These are phyloP conservation scores for Oryza punctata DNA, from an alignment of 176 grass and related monocot species.

Conservation along the genomic window DNA sequence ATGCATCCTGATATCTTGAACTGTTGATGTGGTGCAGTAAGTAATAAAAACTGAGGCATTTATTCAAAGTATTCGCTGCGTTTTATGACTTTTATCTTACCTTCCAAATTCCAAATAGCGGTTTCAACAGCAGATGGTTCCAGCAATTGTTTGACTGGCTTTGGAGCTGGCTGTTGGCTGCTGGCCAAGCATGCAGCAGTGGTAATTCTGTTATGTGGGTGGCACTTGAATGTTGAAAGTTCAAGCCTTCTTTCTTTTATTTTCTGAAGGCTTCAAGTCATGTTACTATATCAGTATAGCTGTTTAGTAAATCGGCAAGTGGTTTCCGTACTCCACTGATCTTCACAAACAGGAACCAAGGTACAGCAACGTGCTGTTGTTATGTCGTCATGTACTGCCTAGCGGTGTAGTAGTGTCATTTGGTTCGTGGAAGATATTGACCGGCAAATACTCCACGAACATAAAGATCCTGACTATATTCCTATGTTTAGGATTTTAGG, in stretches of 20 bases:
- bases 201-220: neutral
- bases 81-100: neutral
- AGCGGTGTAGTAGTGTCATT: no score
- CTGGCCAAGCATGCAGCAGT: neutral
- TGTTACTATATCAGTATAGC: neutral
- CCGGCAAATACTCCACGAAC: no score
- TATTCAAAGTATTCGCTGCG: neutral
- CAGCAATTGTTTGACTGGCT: no score
- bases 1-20: neutral
- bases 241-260: neutral
- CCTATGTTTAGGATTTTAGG: no score
- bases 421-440: no score
- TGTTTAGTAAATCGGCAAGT: neutral
- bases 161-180: no score
- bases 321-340: neutral
- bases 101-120: no score
- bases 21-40: conserved; percentile 1
- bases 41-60: neutral
- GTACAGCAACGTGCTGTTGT: neutral
- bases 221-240: no score
- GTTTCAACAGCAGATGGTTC: no score
- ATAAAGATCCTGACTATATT: no score
- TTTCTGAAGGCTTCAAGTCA: neutral
- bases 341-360: neutral
- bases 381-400: neutral